Conservation (phyloP, 345 rosid species). For the Citrus trifoliata region DNA sequence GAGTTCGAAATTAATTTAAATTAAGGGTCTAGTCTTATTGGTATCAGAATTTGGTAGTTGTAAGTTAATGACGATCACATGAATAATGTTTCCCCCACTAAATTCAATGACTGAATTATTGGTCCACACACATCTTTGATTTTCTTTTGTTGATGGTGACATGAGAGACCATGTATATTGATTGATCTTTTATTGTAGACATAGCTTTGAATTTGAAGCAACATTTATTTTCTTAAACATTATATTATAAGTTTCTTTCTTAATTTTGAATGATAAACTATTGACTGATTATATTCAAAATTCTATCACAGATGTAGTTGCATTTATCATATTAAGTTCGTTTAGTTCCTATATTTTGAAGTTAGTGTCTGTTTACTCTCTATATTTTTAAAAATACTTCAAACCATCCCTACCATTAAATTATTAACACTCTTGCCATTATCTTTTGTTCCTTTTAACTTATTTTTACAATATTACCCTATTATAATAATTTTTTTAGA, state of each 20-base stretch:
- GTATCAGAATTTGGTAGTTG: conserved; percentile 36
- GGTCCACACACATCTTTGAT: conserved; percentile 42
- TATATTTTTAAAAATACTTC: too few species aligned
- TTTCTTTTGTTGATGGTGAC: conserved; percentile 28
- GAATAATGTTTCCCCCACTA: conserved; percentile 39
- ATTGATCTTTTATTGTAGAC: not conserved
- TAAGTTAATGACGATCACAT: conserved; percentile 39
- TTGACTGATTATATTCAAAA: too few species aligned
- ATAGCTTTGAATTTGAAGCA: not conserved
- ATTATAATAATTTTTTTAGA: too few species aligned
- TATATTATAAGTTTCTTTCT: not conserved
- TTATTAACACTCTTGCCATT: too few species aligned
- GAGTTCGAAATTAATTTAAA: conserved; percentile 19
- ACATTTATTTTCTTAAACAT: not conserved
- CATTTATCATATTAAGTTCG: too few species aligned
- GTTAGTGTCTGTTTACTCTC: too few species aligned
- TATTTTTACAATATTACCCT: too few species aligned
- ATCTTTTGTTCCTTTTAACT: too few species aligned
- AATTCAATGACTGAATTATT: conserved; percentile 25
- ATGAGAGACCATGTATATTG: conserved; percentile 8
- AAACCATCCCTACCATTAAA: too few species aligned
- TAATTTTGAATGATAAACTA: not conserved
- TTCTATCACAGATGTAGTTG: too few species aligned
- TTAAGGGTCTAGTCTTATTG: not conserved
- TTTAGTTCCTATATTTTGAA: too few species aligned